Conservation (phyloP, 352 stramenopile species). For the Globisporangium iwayamae region DNA sequence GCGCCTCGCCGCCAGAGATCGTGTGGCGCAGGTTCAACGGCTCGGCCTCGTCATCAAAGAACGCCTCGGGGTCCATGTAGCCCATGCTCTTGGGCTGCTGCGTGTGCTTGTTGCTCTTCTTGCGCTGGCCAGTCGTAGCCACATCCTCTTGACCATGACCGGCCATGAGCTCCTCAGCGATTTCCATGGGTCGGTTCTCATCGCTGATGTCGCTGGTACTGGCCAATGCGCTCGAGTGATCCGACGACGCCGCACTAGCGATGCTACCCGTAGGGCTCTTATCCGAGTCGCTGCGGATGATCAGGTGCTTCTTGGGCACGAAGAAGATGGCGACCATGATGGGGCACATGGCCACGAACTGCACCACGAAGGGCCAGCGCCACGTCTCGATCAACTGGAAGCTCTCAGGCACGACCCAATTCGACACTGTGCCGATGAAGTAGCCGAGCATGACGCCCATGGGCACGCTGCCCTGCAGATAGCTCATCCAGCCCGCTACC, state of each 20-base stretch:
- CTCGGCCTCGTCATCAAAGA: slow-evolving; percentile 12
- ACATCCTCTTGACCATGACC: neutral
- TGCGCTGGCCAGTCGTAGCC: neutral
- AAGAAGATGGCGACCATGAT: slow-evolving; percentile 82
- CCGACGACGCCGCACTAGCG: slow-evolving; percentile 27
- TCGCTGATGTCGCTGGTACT: slow-evolving; percentile 28
- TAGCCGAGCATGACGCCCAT: slow-evolving; percentile 87
- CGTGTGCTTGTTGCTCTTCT: slow-evolving; percentile 8
- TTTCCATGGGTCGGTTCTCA: slow-evolving; percentile 41
- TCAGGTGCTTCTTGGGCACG: slow-evolving; percentile 69
- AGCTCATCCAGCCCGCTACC: slow-evolving; percentile 82
- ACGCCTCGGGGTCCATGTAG: neutral
- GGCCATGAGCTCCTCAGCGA: slow-evolving; percentile 19
- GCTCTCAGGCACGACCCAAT: slow-evolving; percentile 72
- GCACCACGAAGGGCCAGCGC: slow-evolving; percentile 83
- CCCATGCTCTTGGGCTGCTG: slow-evolving; percentile 11
- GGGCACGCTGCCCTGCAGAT: slow-evolving; percentile 74
- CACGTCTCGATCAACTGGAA: slow-evolving; percentile 68
- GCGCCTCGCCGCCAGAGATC: slow-evolving; percentile 23
- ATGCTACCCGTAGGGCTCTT: slow-evolving; percentile 41
- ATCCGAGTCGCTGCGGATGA: slow-evolving; percentile 61
- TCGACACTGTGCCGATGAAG: slow-evolving; percentile 76
- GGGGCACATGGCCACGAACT: slow-evolving; percentile 69
- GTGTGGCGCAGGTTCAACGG: slow-evolving; percentile 27
- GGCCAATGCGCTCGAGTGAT: slow-evolving; percentile 33